phyloP scores from a whole-genome alignment of 768 basidiomycete species.

The Lenzites betulinus region DNA sequence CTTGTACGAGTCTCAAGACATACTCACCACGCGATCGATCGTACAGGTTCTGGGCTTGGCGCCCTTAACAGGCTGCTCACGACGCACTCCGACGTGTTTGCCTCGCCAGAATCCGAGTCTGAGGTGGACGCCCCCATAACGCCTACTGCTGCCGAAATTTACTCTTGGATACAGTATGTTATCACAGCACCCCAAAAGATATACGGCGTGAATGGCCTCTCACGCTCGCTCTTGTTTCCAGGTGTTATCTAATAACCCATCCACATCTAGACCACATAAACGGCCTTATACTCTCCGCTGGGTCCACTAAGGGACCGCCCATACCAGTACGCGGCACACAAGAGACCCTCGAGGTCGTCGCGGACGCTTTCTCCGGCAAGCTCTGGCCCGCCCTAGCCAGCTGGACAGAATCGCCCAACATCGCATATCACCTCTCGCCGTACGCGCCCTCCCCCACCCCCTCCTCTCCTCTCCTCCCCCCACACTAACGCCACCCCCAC shows the following conservation, averaged over 20 bases:
- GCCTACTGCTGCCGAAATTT: constrained; percentile 50
- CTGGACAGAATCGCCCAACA: constrained; percentile 63
- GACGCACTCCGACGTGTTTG: constrained; percentile 57
- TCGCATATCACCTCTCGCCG: constrained; percentile 65
- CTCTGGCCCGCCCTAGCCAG: constrained; percentile 87
- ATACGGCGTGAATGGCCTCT: neutral
- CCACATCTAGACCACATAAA: constrained; percentile 90
- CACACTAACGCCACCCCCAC: constrained; percentile 8
- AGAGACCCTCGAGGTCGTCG: constrained; percentile 66
- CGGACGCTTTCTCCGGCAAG: constrained; percentile 72
- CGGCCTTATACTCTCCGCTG: constrained; percentile 82
- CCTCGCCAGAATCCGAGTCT: constrained; percentile 24
- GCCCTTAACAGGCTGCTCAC: constrained; percentile 65
- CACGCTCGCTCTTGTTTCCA: constrained; percentile 31
- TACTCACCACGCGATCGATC: neutral
- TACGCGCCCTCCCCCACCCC: constrained; percentile 38
- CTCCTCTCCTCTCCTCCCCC: neutral
- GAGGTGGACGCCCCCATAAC: constrained; percentile 25
- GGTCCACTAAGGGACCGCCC: constrained; percentile 61
- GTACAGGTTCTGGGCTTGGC: constrained; percentile 82
- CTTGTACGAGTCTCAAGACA: too few species aligned
- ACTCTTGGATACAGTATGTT: constrained; percentile 39
- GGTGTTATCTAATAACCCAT: constrained; percentile 85
- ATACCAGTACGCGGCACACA: constrained; percentile 65
- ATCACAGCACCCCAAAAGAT: neutral